These are phyloP conservation scores for Arxiozyma telluris DNA, from an alignment of 1,139 yeast genomes.

Conservation along the genomic window DNA sequence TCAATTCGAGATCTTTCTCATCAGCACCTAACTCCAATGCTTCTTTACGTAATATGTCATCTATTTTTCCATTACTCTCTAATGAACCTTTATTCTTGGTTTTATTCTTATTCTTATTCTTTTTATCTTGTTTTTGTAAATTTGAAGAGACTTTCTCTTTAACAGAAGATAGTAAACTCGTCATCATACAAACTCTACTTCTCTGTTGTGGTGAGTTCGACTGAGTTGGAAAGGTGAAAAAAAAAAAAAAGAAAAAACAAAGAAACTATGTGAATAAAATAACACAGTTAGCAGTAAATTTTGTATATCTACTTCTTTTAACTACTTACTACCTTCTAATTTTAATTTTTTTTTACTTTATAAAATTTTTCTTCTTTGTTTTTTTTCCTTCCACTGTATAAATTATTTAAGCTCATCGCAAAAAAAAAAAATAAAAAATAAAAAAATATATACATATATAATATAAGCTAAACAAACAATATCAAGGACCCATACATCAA, in stretches of 20 bases:
- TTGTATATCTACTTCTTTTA: too few relatives aligned
- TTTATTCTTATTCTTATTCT: constrained; percentile 14
- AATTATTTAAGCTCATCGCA: constrained; percentile 1
- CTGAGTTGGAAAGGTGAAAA: too few relatives aligned
- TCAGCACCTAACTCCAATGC: constrained; percentile 68
- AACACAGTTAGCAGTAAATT: too few relatives aligned
- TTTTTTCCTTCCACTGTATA: background rate
- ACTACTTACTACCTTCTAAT: too few relatives aligned
- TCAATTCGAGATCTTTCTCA: constrained; percentile 53
- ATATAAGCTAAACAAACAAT: background rate
- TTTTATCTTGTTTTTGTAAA: constrained; percentile 26
- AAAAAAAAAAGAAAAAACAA: too few relatives aligned
- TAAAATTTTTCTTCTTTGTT: background rate
- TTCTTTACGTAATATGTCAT: constrained; percentile 51
- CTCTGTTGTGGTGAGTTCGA: background rate
- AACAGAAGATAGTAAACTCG: constrained; percentile 34
- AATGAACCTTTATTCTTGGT: constrained; percentile 9
- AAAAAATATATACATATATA: too few relatives aligned
- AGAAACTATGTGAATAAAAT: too few relatives aligned
- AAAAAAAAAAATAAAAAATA: background rate
- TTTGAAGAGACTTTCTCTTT: constrained; percentile 46
- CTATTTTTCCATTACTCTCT: constrained; percentile 9
- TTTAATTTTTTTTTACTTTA: too few relatives aligned
- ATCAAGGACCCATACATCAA: background rate
- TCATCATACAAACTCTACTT: background rate